Conservation (phyloP, 306 rosid genomes). For the Quercus robur region DNA sequence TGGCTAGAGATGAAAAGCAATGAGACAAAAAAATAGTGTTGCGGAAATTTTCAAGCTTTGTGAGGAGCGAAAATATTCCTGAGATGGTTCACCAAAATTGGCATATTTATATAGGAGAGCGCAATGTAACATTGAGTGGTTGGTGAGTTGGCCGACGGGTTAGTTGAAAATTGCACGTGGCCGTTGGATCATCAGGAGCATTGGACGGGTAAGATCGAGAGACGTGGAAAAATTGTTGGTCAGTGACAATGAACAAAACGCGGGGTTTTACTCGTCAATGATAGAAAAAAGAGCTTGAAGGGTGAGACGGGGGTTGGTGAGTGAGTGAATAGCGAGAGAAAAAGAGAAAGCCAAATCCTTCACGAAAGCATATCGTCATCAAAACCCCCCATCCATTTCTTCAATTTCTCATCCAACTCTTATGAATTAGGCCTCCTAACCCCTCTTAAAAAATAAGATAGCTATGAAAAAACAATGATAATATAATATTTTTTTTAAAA, state of each 20-base stretch:
- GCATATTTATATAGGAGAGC: conserved; percentile 35
- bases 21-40: neutral
- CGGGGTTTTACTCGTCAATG: neutral
- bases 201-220: conserved; percentile 18
- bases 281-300: neutral
- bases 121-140: conserved; percentile 26
- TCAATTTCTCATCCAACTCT: neutral
- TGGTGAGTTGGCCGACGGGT: conserved; percentile 73
- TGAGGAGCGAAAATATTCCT: conserved; percentile 28
- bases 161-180: conserved; percentile 56
- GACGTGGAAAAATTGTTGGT: conserved; percentile 33
- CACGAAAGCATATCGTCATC: neutral
- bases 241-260: neutral
- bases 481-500: too few species aligned
- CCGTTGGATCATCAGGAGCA: conserved; percentile 44
- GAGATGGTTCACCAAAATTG: conserved; percentile 22
- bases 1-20: neutral
- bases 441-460: too few species aligned
- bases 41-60: neutral
- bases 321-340: too few species aligned
- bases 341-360: neutral
- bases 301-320: neutral
- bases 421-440: neutral
- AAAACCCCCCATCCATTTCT: neutral
- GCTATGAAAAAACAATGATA: neutral